Percentiles rank a stretch among this genome's conserved stretches.
These are phyloP conservation scores for Suhomyces bribrorum DNA, from an alignment of 1,139 yeast species.

Conservation along the genomic window DNA sequence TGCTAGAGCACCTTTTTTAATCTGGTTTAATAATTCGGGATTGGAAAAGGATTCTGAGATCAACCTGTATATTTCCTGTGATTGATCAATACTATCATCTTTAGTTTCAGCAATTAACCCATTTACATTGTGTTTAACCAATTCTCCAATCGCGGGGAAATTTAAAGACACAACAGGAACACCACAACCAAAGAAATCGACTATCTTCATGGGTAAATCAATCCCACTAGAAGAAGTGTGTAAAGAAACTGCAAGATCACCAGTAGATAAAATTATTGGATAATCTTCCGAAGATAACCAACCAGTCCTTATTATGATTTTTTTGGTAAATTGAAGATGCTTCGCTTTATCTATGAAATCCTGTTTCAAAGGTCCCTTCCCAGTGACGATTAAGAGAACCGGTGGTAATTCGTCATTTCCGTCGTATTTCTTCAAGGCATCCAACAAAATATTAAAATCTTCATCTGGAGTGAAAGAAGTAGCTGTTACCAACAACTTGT, in stretches of 20 bases:
- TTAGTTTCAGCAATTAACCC: constrained; percentile 40
- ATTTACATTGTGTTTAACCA: constrained; percentile 50
- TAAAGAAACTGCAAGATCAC: constrained; percentile 86
- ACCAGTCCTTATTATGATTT: constrained; percentile 58
- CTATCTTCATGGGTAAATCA: constrained; percentile 96
- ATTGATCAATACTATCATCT: constrained; percentile 46
- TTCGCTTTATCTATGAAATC: constrained; percentile 50
- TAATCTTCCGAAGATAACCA: constrained; percentile 86
- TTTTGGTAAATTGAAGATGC: constrained; percentile 37
- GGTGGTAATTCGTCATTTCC: constrained; percentile 38
- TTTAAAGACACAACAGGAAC: constrained; percentile 81
- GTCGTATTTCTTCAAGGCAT: constrained; percentile 62
- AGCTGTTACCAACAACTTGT: constrained; percentile 73
- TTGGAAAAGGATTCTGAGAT: constrained; percentile 50
- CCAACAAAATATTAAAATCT: constrained; percentile 69
- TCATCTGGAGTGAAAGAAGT: constrained; percentile 98
- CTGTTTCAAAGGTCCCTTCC: constrained; percentile 83
- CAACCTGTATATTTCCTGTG: constrained; percentile 52
- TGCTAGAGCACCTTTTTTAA: constrained; percentile 67
- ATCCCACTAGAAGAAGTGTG: constrained; percentile 92
- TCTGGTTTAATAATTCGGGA: constrained; percentile 26
- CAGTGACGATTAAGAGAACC: constrained; percentile 75
- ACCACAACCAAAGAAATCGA: constrained; percentile 96
- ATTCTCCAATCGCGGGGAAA: constrained; percentile 71
- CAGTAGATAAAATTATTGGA: constrained; percentile 70